Conservation (phyloP, 192 early-diverging fungal species). For the Coemansia sp. region DNA sequence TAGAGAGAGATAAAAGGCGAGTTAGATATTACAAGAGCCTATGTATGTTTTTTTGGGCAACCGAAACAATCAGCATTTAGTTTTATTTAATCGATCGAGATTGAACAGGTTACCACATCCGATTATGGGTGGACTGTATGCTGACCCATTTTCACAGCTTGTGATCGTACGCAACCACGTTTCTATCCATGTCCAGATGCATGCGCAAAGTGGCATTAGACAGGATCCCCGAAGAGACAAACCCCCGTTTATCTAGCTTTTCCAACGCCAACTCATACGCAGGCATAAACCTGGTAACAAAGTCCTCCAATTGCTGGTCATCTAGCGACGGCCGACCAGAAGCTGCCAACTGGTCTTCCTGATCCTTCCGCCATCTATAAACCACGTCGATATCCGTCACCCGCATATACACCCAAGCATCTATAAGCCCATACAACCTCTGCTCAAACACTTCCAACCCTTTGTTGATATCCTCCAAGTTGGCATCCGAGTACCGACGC, state of each 20-base stretch:
- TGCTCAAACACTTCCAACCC: slow-evolving; percentile 56
- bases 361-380: slow-evolving; percentile 84
- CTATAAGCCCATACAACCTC: slow-evolving; percentile 65
- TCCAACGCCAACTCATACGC: slow-evolving; percentile 60
- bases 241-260: slow-evolving; percentile 36
- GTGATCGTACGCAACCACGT: slow-evolving; percentile 42
- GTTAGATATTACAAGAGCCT: too few species aligned
- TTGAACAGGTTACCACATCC: too few species aligned
- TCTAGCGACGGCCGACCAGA: slow-evolving; percentile 57
- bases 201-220: slow-evolving; percentile 28
- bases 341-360: slow-evolving; percentile 66
- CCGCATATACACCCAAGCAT: slow-evolving; percentile 74
- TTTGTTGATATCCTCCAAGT: slow-evolving; percentile 34
- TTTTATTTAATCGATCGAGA: too few species aligned
- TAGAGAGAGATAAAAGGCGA: too few species aligned
- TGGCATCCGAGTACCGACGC: slow-evolving; percentile 31
- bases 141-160: slow-evolving; percentile 9
- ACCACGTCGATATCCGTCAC: slow-evolving; percentile 63
- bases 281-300: slow-evolving; percentile 90
- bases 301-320: slow-evolving; percentile 74
- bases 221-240: slow-evolving; percentile 36
- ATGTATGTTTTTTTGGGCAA: too few species aligned
- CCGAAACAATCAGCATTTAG: too few species aligned
- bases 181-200: slow-evolving; percentile 48
- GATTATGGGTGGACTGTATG: too few species aligned